A percentile compares a stretch with the other conserved stretches of the same genome.
Conservation (phyloP, 768 basidiomycete genomes). For the Mycena olivaceomarginata region DNA sequence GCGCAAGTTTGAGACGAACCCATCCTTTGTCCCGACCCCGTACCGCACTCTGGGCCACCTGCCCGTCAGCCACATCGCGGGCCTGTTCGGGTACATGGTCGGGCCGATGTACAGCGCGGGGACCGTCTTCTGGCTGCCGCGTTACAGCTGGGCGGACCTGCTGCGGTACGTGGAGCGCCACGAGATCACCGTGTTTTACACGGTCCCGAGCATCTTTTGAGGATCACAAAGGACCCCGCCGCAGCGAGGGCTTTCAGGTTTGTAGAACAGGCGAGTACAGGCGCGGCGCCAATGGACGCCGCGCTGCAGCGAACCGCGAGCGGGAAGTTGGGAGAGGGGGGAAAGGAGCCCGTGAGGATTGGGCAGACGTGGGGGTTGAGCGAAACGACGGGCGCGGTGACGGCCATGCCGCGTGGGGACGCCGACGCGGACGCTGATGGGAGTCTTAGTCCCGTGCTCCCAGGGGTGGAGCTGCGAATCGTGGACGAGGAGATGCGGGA, state of each 20-base stretch:
- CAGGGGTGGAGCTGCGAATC: slow-evolving; percentile 33
- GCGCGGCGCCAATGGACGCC: slow-evolving; percentile 33
- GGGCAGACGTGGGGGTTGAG: slow-evolving; percentile 35
- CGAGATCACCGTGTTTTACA: slow-evolving; percentile 35
- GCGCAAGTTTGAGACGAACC: slow-evolving; percentile 31
- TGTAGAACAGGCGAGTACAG: slow-evolving; percentile 30
- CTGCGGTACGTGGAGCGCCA: slow-evolving; percentile 33
- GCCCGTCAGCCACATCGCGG: slow-evolving; percentile 35
- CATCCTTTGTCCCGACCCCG: slow-evolving; percentile 31
- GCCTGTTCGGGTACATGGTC: slow-evolving; percentile 31
- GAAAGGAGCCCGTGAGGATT: slow-evolving; percentile 34
- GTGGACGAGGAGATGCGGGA: slow-evolving; percentile 34
- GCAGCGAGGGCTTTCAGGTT: slow-evolving; percentile 34
- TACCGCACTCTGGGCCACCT: slow-evolving; percentile 33
- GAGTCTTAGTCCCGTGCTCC: slow-evolving; percentile 33
- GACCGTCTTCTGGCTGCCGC: slow-evolving; percentile 32
- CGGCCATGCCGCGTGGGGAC: slow-evolving; percentile 30
- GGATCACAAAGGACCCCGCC: slow-evolving; percentile 32
- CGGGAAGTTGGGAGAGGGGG: slow-evolving; percentile 32
- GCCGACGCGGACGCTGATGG: slow-evolving; percentile 27
- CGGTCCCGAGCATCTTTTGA: slow-evolving; percentile 35
- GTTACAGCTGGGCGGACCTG: slow-evolving; percentile 32
- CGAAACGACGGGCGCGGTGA: slow-evolving; percentile 33
- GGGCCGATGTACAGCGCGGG: slow-evolving; percentile 34
- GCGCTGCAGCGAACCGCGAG: slow-evolving; percentile 32